Evolutionary conservation across 1,284 basidiomycete species (phyloP), one percentile per base, ranked within the genome.

Genomic region (Boletellus dicymbophilus): DNA sequence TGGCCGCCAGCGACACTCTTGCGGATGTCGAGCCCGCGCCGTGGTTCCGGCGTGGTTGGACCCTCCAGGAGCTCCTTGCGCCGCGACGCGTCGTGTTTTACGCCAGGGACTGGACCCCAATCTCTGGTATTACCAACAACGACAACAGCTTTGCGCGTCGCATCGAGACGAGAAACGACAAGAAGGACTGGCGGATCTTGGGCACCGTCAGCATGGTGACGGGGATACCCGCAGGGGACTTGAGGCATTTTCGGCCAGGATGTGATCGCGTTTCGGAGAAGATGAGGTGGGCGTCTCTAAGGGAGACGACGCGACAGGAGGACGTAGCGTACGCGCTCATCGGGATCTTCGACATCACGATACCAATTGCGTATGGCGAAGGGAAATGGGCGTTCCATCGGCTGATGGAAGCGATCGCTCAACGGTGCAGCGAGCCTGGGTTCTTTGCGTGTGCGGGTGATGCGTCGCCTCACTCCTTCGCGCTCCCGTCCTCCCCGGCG

Each of bases 391-490:
- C 56, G 9, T 57, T 58, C 26, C 43, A 57, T 27, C 47, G 55
- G 18, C 16, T 57, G 37, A 37, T 56, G 27, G 48, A 48, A 25
- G 30, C 34, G 13, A 53, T 57, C 40, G 36, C 44, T 21, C 57
- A 58, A 25, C 48, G 36, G 20, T 52, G 57, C 18, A 56, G 45
- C 12, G 55, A 57, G 6, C 55, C 55, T 6, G 55, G 55, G n/a
- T 58, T 56, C 48, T 56, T 57, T 26, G 55, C 55, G 13, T 57
- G 55, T 57, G 53, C 53, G 1, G 55, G 55, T 25, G 44, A 52
- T 13, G 27, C 45, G 7, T 57, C 55, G 2, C 53, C 48, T 18
- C 59, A 58, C 26, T 57, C 55, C 31, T 37, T 52, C 10, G 37
- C 56, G 0, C 42, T 56, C 16, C 57, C 55, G 27, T 34, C 21